A percentile compares a stretch with the other conserved stretches of the same genome.
Evolutionary conservation across 805 yeast species (phyloP).

Genomic region (Candida easanensis): DNA sequence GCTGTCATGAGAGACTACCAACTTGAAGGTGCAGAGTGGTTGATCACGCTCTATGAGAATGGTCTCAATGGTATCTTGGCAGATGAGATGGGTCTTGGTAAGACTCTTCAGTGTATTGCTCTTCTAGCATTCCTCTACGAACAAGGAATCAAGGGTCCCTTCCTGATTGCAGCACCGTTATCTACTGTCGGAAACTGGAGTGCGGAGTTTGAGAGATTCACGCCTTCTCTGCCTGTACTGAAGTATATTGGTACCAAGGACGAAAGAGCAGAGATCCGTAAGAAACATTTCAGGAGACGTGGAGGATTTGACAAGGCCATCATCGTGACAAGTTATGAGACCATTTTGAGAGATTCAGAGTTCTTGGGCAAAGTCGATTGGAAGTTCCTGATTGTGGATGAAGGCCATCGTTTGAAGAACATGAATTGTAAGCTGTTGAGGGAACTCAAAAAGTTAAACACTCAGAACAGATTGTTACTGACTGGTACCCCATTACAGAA

Average conservation of each 20-base stretch:
- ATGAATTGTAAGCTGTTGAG: constrained; percentile 72
- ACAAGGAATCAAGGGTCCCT: constrained; percentile 76
- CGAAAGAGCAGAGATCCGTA: constrained; percentile 47
- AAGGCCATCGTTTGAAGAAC: constrained; percentile 91
- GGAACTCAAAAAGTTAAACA: constrained; percentile 62
- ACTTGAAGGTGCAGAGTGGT: constrained; percentile 88
- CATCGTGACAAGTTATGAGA: constrained; percentile 80
- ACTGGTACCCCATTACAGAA: constrained; percentile 98
- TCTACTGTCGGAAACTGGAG: constrained; percentile 88
- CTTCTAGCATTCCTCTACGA: constrained; percentile 73
- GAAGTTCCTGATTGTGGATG: constrained; percentile 90
- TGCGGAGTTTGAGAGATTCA: constrained; percentile 65
- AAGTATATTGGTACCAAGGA: constrained; percentile 64
- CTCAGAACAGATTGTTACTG: constrained; percentile 69
- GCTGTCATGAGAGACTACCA: constrained; percentile 80
- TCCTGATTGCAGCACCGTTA: constrained; percentile 73
- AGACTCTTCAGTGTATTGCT: constrained; percentile 86
- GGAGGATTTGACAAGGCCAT: constrained; percentile 39
- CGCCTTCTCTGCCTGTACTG: constrained; percentile 64
- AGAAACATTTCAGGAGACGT: constrained; percentile 17
- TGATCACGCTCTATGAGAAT: constrained; percentile 82
- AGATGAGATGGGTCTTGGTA: constrained; percentile 97
- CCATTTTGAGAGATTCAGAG: constrained; percentile 65
- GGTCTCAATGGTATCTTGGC: constrained; percentile 95
- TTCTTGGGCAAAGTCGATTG: constrained; percentile 55